Evolutionary conservation across 805 yeast species (phyloP).

Genomic region (Monosporozyma yasuniensis): DNA sequence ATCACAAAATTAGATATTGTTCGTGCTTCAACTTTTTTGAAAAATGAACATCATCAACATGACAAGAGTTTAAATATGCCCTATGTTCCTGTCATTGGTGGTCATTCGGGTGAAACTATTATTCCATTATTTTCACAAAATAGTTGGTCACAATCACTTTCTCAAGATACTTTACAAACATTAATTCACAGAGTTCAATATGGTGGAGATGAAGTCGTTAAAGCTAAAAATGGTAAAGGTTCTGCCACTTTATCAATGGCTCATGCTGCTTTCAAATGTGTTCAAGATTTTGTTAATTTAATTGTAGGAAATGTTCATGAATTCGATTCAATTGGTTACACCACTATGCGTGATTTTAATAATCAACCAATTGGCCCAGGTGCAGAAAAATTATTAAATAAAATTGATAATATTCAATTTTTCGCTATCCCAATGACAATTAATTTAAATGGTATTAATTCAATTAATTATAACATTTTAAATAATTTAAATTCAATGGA

Average conservation of each 20-base stretch:
- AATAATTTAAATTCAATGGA: slow-evolving; percentile 43
- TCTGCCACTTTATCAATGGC: slow-evolving; percentile 97
- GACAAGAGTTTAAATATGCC: slow-evolving; percentile 38
- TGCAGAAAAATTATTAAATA: slow-evolving; percentile 13
- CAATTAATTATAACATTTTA: slow-evolving; percentile 47
- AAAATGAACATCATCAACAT: slow-evolving; percentile 43
- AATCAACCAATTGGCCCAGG: slow-evolving; percentile 35
- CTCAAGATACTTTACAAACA: slow-evolving; percentile 37
- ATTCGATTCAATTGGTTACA: slow-evolving; percentile 44
- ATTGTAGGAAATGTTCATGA: slow-evolving; percentile 28
- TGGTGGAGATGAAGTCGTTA: slow-evolving; percentile 94
- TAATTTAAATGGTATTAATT: slow-evolving; percentile 44
- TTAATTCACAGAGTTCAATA: slow-evolving; percentile 86
- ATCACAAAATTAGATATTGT: slow-evolving; percentile 84
- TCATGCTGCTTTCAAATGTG: slow-evolving; percentile 79
- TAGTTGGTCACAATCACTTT: slow-evolving; percentile 14
- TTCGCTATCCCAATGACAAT: slow-evolving; percentile 58
- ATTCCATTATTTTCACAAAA: slow-evolving; percentile 65
- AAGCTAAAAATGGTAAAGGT: slow-evolving; percentile 91
- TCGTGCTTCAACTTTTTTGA: slow-evolving; percentile 68
- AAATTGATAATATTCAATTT: slow-evolving; percentile 30
- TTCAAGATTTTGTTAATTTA: slow-evolving; percentile 37
- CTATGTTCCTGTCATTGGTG: slow-evolving; percentile 68
- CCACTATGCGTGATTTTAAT: slow-evolving; percentile 39
- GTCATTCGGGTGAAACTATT: slow-evolving; percentile 92